Evolutionary conservation across 306 rosid species (phyloP).

Genomic region (Styphnolobium japonicum): DNA sequence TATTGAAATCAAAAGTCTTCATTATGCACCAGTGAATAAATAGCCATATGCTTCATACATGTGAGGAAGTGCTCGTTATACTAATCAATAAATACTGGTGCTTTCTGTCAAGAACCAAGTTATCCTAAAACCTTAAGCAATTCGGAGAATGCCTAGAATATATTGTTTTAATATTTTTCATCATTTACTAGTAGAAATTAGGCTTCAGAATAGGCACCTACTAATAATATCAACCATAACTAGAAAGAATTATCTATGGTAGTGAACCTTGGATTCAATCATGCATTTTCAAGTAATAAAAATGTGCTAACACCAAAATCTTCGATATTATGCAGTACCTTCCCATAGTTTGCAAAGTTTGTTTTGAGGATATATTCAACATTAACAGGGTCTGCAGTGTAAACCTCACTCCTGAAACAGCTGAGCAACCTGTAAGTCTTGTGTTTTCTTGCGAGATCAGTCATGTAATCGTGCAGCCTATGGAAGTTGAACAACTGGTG

Average conservation of each 20-base stretch:
- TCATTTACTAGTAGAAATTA: too few species aligned
- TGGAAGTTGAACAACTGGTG: slow-evolving; percentile 50
- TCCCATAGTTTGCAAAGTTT: slow-evolving; percentile 55
- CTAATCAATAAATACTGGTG: neutral
- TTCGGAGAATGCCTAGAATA: too few species aligned
- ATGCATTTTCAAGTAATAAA: neutral
- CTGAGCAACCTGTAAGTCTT: slow-evolving; percentile 50
- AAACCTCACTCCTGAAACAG: slow-evolving; percentile 43
- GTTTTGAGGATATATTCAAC: slow-evolving; percentile 62
- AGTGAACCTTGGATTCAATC: neutral
- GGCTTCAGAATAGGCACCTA: too few species aligned
- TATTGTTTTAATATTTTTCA: too few species aligned
- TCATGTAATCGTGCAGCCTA: slow-evolving; percentile 45
- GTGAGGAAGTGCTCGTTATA: too few species aligned
- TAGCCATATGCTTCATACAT: neutral
- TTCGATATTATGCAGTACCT: slow-evolving; percentile 30
- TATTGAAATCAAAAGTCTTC: too few species aligned
- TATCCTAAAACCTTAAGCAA: too few species aligned
- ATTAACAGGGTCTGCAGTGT: slow-evolving; percentile 53
- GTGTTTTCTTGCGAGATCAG: slow-evolving; percentile 50
- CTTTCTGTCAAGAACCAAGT: too few species aligned
- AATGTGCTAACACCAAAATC: neutral
- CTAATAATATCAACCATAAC: too few species aligned
- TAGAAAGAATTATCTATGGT: neutral
- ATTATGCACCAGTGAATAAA: neutral